These are phyloP conservation scores for Aspergillus baeticus DNA, from an alignment of 495 filamentous ascomycete genomes.

Conservation along the genomic window DNA sequence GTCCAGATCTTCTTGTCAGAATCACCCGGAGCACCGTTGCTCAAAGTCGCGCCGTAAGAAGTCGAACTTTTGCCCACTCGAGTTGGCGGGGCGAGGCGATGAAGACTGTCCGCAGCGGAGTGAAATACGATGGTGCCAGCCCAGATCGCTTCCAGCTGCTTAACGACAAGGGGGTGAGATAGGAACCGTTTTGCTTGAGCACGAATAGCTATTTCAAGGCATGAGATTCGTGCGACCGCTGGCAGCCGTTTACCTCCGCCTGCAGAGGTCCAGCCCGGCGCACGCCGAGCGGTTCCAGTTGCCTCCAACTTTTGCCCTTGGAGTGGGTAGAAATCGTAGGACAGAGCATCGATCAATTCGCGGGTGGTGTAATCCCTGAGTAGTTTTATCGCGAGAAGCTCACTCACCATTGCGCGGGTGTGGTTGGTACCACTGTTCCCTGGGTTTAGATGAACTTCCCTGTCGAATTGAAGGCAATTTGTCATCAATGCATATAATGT, in stretches of 20 bases:
- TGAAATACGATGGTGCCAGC: constrained; percentile 91
- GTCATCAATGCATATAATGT: constrained; percentile 88
- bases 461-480: constrained; percentile 89
- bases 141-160: constrained; percentile 95
- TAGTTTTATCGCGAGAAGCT: constrained; percentile 87
- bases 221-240: constrained; percentile 73
- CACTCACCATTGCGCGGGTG: constrained; percentile 82
- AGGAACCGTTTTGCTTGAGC: constrained; percentile 87
- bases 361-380: constrained; percentile 84
- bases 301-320: constrained; percentile 64
- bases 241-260: constrained; percentile 37
- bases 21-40: background rate
- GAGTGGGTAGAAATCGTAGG: constrained; percentile 91
- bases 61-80: constrained; percentile 23
- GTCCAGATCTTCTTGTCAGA: constrained; percentile 2
- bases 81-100: constrained; percentile 47
- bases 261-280: constrained; percentile 31
- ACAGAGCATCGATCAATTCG: constrained; percentile 86
- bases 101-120: constrained; percentile 77
- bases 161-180: constrained; percentile 83
- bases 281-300: constrained; percentile 25
- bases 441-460: constrained; percentile 76
- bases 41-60: constrained; percentile 6
- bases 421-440: constrained; percentile 78
- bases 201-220: constrained; percentile 87